Percentiles rank a stretch among this genome's conserved stretches.
Evolutionary conservation across 2,329 filamentous ascomycete genomes (phyloP).

Genomic region (Neonectria ditissima): DNA sequence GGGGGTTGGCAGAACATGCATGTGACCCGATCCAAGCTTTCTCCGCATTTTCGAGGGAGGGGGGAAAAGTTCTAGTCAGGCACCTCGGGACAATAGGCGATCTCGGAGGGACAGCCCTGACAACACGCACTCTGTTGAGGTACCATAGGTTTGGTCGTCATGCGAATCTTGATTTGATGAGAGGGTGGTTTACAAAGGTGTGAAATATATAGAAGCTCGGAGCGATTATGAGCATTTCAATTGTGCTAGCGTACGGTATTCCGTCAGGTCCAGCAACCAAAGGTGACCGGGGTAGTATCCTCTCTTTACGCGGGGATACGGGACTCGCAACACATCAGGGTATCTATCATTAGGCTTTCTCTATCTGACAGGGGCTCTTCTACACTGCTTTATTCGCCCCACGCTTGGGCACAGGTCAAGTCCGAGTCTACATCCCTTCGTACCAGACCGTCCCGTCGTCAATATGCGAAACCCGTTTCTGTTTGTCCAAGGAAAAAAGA

Average conservation of each 20-base stretch:
- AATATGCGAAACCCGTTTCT: constrained; percentile 17
- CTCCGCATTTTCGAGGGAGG: constrained; percentile 7
- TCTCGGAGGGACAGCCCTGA: no score
- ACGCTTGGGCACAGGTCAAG: constrained; percentile 19
- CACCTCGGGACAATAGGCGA: constrained; percentile 5
- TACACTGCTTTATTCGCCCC: constrained; percentile 26
- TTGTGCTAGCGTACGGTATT: no score
- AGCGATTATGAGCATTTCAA: no score
- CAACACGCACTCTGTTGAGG: no score
- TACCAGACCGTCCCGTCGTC: constrained; percentile 19
- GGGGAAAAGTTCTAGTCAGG: background rate
- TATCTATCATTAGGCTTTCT: constrained; percentile 31
- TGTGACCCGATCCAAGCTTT: constrained; percentile 20
- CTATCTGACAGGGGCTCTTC: constrained; percentile 29
- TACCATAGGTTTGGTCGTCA: no score
- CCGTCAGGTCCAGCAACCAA: background rate
- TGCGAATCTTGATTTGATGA: no score
- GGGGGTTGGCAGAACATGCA: constrained; percentile 9
- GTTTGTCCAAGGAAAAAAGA: background rate
- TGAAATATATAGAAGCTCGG: no score
- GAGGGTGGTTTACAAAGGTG: no score
- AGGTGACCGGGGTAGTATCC: background rate
- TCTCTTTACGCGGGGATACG: background rate
- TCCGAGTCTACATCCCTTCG: constrained; percentile 18
- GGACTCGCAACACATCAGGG: constrained; percentile 26